phyloP scores from a whole-genome alignment of 225 moss, liverwort and hornwort species.

The Polytrichum commune region DNA sequence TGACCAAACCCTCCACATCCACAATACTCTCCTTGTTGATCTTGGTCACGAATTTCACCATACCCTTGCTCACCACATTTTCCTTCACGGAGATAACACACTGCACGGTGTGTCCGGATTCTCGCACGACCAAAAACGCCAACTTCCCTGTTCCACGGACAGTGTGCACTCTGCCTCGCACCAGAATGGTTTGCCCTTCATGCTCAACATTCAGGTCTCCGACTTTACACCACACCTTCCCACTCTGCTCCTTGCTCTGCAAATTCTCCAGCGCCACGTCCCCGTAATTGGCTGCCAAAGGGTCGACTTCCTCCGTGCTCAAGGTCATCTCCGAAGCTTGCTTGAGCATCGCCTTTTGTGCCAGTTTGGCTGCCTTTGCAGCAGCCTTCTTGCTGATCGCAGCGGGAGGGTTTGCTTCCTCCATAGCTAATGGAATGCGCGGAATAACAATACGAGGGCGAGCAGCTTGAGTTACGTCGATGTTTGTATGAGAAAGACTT shows the following conservation, averaged over 20 bases:
- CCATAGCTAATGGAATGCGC: conserved; percentile 7
- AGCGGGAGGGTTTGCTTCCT: conserved; percentile 16
- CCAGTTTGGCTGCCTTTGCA: conserved; percentile 70
- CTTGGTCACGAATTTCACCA: conserved; percentile 73
- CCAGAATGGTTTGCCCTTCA: conserved; percentile 53
- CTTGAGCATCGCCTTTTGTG: conserved; percentile 64
- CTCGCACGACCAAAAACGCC: conserved; percentile 73
- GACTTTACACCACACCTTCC: conserved; percentile 63
- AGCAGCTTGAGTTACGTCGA: no score
- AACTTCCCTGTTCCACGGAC: conserved; percentile 64
- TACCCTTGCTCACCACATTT: conserved; percentile 68
- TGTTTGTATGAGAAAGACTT: no score
- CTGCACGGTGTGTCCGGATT: conserved; percentile 80
- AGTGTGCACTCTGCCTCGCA: conserved; percentile 81
- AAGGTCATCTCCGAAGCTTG: conserved; percentile 68
- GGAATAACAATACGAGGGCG: no score
- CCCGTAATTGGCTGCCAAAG: conserved; percentile 65
- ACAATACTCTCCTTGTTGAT: conserved; percentile 84
- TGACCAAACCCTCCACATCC: conserved; percentile 76
- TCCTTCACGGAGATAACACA: conserved; percentile 61
- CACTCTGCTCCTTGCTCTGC: conserved; percentile 61
- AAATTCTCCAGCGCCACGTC: conserved; percentile 53
- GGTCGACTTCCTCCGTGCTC: conserved; percentile 57
- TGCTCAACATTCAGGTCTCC: conserved; percentile 26
- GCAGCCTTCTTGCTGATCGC: conserved; percentile 60